Conservation (phyloP, 129 eudicot species). For the Calendula officinalis region DNA sequence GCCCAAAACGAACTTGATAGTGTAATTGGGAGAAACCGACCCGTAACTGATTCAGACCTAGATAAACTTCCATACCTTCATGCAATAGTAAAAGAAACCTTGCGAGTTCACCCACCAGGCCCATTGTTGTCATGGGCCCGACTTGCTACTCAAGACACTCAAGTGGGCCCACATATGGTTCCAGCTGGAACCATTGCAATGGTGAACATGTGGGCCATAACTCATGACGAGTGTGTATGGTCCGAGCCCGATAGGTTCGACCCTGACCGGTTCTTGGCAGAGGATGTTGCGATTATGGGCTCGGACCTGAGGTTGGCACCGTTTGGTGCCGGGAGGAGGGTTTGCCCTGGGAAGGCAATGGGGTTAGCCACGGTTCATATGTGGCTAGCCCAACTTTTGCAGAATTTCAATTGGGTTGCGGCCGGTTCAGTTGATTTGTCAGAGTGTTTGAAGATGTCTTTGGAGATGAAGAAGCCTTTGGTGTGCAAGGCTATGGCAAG, state of each 20-base stretch:
- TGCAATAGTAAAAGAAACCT: conserved; percentile 77
- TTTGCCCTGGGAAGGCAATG: conserved; percentile 88
- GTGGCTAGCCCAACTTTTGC: conserved; percentile 77
- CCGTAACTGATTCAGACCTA: conserved; percentile 50
- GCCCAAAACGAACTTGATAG: conserved; percentile 68
- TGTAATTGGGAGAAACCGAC: conserved; percentile 38
- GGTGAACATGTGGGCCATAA: conserved; percentile 99
- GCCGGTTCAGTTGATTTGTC: conserved; percentile 55
- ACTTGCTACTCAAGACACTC: conserved; percentile 68
- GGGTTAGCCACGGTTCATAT: conserved; percentile 78
- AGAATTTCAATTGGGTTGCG: conserved; percentile 60
- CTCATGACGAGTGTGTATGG: conserved; percentile 66
- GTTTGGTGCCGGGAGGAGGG: conserved; percentile 91
- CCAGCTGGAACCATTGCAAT: conserved; percentile 89
- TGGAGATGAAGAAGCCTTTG: conserved; percentile 84
- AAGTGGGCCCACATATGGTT: conserved; percentile 59
- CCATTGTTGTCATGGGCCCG: conserved; percentile 98
- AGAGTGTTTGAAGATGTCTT: conserved; percentile 68
- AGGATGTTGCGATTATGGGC: conserved; percentile 69
- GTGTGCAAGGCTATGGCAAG: conserved; percentile 68
- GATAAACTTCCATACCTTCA: conserved; percentile 65
- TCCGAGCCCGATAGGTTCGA: conserved; percentile 43
- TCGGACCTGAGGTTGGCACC: conserved; percentile 84
- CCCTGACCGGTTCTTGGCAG: conserved; percentile 72
- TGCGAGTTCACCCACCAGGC: conserved; percentile 85